A percentile compares a stretch with the other conserved stretches of the same genome.
These are phyloP conservation scores for Hypericum androsaemum DNA, from an alignment of 345 rosid species.

Conservation along the genomic window DNA sequence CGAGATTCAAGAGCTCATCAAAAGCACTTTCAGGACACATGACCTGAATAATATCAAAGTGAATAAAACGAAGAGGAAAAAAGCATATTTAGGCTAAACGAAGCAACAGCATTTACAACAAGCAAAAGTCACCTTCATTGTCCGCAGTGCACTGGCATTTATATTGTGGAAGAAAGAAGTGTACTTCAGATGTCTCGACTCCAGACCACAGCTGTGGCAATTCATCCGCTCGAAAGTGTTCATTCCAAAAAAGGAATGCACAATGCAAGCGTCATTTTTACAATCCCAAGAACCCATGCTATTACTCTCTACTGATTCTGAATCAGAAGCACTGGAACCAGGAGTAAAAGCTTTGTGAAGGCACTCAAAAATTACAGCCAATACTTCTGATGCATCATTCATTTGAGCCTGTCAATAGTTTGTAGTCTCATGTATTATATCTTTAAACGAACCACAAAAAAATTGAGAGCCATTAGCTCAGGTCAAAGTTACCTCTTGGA, in stretches of 20 bases:
- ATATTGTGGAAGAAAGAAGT: constrained; percentile 87
- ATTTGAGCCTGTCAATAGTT: constrained; percentile 70
- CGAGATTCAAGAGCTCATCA: constrained; percentile 63
- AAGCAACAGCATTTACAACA: neutral
- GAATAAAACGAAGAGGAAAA: neutral
- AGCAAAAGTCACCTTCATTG: constrained; percentile 55
- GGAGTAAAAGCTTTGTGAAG: constrained; percentile 78
- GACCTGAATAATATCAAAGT: constrained; percentile 29
- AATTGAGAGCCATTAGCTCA: neutral
- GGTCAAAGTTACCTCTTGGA: constrained; percentile 67
- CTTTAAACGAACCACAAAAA: constrained; percentile 2
- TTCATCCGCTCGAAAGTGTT: constrained; percentile 69
- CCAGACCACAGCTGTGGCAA: constrained; percentile 70
- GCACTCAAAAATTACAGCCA: constrained; percentile 77
- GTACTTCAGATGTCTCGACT: constrained; percentile 82
- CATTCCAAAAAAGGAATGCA: constrained; percentile 90
- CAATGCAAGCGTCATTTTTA: constrained; percentile 54
- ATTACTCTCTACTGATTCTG: constrained; percentile 52
- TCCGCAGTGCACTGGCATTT: constrained; percentile 85
- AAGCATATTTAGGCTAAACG: neutral
- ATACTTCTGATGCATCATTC: constrained; percentile 98
- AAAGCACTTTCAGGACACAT: constrained; percentile 65
- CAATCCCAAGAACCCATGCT: constrained; percentile 75
- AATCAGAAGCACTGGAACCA: constrained; percentile 44
- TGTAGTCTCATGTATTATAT: constrained; percentile 11